These are phyloP conservation scores for Multifurca ochricompacta DNA, from an alignment of 768 basidiomycete genomes.

Conservation along the genomic window DNA sequence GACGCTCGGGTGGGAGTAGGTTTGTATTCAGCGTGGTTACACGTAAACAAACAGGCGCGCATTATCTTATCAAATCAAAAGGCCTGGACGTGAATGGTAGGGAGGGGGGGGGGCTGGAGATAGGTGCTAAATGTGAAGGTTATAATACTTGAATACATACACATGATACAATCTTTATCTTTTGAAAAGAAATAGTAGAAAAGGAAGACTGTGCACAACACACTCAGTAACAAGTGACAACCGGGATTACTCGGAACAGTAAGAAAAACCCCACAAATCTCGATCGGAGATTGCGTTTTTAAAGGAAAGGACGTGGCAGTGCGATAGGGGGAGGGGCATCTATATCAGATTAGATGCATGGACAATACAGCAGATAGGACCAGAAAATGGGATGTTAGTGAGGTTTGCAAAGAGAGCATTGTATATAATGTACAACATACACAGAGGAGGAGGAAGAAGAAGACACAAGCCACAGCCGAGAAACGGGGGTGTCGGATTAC, in stretches of 20 bases:
- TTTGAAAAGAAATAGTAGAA: too few species aligned
- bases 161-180: neutral
- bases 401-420: too few species aligned
- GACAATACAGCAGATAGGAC: neutral
- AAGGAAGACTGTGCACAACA: too few species aligned
- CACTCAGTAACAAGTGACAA: too few species aligned
- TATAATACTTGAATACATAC: too few species aligned
- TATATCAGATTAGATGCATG: conserved; percentile 4
- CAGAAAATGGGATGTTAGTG: neutral
- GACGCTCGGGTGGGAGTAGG: conserved; percentile 18
- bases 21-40: conserved; percentile 2
- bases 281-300: conserved; percentile 10
- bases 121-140: conserved; percentile 13
- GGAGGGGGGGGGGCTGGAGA: neutral
- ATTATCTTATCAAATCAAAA: conserved; percentile 18
- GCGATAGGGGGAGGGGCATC: conserved; percentile 2
- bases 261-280: conserved; percentile 3
- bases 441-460: neutral
- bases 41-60: conserved; percentile 17
- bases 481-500: conserved; percentile 7
- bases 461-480: neutral
- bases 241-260: conserved; percentile 3
- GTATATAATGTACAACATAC: too few species aligned
- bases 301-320: conserved; percentile 8
- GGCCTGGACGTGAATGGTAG: conserved; percentile 10